Evolutionary conservation across 768 basidiomycete genomes (phyloP).

Genomic region (Lanmaoa rubissima): DNA sequence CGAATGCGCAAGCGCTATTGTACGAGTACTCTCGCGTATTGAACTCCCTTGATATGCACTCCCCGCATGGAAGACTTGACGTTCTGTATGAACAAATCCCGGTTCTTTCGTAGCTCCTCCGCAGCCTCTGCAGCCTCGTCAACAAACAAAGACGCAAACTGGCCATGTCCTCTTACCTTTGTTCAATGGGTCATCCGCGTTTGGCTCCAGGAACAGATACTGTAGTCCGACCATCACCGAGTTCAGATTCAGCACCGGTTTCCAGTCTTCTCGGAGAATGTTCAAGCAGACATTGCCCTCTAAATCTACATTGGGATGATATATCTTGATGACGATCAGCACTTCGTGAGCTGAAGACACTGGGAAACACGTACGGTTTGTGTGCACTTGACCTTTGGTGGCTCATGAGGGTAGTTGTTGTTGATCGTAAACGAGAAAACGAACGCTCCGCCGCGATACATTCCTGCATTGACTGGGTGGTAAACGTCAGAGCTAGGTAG

Average conservation of each 20-base stretch:
- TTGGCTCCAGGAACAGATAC: slow-evolving; percentile 97
- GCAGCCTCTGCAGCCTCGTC: slow-evolving; percentile 74
- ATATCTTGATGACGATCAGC: slow-evolving; percentile 61
- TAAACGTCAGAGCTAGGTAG: neutral
- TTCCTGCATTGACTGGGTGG: slow-evolving; percentile 52
- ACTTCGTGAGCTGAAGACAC: neutral
- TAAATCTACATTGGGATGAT: slow-evolving; percentile 97
- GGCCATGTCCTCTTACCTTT: slow-evolving; percentile 66
- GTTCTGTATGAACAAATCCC: slow-evolving; percentile 79
- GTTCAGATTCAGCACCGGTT: slow-evolving; percentile 95
- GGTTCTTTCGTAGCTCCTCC: slow-evolving; percentile 85
- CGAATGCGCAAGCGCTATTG: slow-evolving; percentile 32
- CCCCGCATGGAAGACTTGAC: slow-evolving; percentile 90
- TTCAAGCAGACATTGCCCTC: slow-evolving; percentile 99
- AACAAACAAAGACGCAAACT: slow-evolving; percentile 1
- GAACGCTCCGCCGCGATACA: slow-evolving; percentile 97
- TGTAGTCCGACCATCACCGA: slow-evolving; percentile 98
- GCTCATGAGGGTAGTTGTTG: slow-evolving; percentile 98
- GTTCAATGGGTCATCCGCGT: slow-evolving; percentile 97
- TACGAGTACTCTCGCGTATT: slow-evolving; percentile 72
- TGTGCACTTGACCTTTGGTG: slow-evolving; percentile 97
- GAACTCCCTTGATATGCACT: slow-evolving; percentile 68
- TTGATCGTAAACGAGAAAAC: slow-evolving; percentile 94
- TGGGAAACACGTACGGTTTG: slow-evolving; percentile 64
- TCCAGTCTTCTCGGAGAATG: slow-evolving; percentile 99